Percentiles rank a stretch among this genome's conserved stretches.
phyloP scores from a whole-genome alignment of 805 yeast species.

The Nakazawaea populi region DNA sequence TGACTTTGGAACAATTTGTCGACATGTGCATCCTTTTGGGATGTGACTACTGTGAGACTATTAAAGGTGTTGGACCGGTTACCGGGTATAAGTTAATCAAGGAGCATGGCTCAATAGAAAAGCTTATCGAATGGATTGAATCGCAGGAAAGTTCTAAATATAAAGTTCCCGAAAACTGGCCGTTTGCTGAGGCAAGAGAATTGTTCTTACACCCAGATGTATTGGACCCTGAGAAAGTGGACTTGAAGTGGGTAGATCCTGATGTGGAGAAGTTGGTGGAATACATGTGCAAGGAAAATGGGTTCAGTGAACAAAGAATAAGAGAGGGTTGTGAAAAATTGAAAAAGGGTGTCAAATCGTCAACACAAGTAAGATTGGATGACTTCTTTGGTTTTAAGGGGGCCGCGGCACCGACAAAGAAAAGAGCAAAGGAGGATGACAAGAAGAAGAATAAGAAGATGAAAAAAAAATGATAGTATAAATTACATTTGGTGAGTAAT shows the following conservation, averaged over 20 bases:
- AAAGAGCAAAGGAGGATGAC: constrained; percentile 27
- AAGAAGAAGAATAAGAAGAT: constrained; percentile 25
- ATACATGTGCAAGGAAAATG: constrained; percentile 80
- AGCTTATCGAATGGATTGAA: constrained; percentile 60
- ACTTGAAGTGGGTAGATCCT: constrained; percentile 85
- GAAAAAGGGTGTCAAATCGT: constrained; percentile 74
- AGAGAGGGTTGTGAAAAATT: constrained; percentile 81
- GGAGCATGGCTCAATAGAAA: constrained; percentile 79
- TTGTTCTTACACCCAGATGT: constrained; percentile 83
- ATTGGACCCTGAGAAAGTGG: constrained; percentile 49
- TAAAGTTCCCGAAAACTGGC: constrained; percentile 93
- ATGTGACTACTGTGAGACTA: constrained; percentile 95
- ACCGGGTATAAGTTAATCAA: constrained; percentile 86
- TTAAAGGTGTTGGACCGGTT: constrained; percentile 93
- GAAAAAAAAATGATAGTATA: constrained; percentile 12
- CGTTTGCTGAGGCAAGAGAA: constrained; percentile 80
- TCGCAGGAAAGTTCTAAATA: constrained; percentile 53
- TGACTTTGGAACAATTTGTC: constrained; percentile 68
- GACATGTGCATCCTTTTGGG: constrained; percentile 93
- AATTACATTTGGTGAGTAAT: too few species aligned
- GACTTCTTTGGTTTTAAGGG: constrained; percentile 74
- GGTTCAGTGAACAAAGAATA: constrained; percentile 90
- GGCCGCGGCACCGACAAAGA: constrained; percentile 40
- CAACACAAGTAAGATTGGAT: constrained; percentile 88
- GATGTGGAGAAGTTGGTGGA: constrained; percentile 78